A percentile compares a stretch with the other conserved stretches of the same genome.
phyloP scores from a whole-genome alignment of 805 yeast genomes.

The Sungouiella blattae region DNA sequence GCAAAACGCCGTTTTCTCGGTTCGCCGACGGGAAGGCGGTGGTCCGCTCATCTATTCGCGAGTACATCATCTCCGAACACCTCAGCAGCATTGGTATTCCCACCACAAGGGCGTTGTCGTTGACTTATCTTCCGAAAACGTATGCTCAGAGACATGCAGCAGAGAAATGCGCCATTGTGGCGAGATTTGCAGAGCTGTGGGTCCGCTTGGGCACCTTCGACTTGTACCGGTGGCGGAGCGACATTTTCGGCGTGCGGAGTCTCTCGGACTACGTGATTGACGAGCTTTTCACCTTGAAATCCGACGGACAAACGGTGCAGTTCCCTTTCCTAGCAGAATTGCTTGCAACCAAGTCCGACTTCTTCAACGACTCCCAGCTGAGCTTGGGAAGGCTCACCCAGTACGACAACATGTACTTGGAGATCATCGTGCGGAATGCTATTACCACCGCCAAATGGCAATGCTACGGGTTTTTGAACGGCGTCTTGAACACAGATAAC shows the following conservation, averaged over 20 bases:
- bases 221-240: constrained; percentile 69
- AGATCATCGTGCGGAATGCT: constrained; percentile 73
- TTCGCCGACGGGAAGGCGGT: constrained; percentile 98
- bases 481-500: constrained; percentile 92
- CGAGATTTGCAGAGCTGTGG: constrained; percentile 85
- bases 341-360: constrained; percentile 13
- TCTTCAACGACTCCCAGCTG: constrained; percentile 13
- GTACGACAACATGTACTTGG: constrained; percentile 70
- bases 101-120: constrained; percentile 75
- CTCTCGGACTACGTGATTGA: constrained; percentile 72
- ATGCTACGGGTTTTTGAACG: constrained; percentile 87
- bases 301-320: constrained; percentile 12
- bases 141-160: constrained; percentile 67
- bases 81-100: constrained; percentile 81
- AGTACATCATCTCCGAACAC: constrained; percentile 80
- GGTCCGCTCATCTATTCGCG: constrained; percentile 80
- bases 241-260: constrained; percentile 55
- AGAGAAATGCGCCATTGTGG: constrained; percentile 81
- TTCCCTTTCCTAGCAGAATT: constrained; percentile 27
- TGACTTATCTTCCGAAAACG: constrained; percentile 70
- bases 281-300: constrained; percentile 46
- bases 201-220: constrained; percentile 87
- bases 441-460: constrained; percentile 80
- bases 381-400: constrained; percentile 42
- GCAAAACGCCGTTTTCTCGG: constrained; percentile 85